Evolutionary conservation across 1,139 yeast genomes (phyloP), one percentile per base, ranked within the genome.

Genomic region (Hemisphaericaspora xylofermentans): DNA sequence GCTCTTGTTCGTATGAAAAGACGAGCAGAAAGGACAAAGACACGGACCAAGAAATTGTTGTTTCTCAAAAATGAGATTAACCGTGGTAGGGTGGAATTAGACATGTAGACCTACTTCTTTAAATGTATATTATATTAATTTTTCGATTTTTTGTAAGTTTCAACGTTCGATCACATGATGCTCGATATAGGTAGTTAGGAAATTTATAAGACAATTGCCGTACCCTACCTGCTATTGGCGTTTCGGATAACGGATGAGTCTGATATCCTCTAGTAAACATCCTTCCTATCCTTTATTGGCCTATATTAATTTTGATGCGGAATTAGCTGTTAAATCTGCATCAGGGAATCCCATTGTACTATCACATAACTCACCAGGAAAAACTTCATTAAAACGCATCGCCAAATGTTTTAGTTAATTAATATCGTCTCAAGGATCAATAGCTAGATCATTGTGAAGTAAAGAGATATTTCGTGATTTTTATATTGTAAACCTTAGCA

Each of bases 1-100:
- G 84, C 87, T 1, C 64, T 70, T 28, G 74, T 82, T 6, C 63
- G 82, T 42, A 65, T 84, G 19, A 71, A 64, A 49, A 71, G 65
- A 34, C 57, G 81, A 43, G 49, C 52, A 6, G 58, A 63, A 39
- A 60, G 54, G 30, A 16, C 39, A 6, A 30, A 24, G 16, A 18
- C 10, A 15, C n/a, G 39, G 26, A 15, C 15, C 5, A 16, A 28
- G 30, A 22, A 30, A 12, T 30, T 36, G 31, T 21, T 30, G 14
- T 12, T 22, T 3, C 31, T 36, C 15, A 30, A 19, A 17, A 12
- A 14, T 22, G 39, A 36, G n/a, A 18, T 36, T 9, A 33, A 36
- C 12, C 17, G 31, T 18, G 39, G 39, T 8, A 30, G 18, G 14
- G n/a, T 31, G 18, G 27, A 36, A 32, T 16, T 25, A 6, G 35